Base-by-base conservation (phyloP, 1,139 yeast genomes). In the Pichia sp. region DNA sequence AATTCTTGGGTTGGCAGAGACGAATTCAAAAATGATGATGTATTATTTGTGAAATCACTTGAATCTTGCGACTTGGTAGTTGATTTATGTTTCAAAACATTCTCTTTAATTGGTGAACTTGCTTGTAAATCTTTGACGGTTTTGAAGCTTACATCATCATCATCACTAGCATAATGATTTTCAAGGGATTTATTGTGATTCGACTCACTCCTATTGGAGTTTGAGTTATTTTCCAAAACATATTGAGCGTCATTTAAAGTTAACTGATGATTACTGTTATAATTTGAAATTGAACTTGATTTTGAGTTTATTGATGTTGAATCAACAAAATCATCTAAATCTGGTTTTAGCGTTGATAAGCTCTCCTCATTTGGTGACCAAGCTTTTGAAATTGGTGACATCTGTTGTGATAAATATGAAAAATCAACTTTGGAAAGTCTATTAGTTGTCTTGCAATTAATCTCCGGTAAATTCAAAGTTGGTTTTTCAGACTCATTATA, bases 341-440 rank as follows among this genome's bases (percentile, higher is more conserved):
- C 42, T 42, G 50, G 16, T 19, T 52, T 34, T 33, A 47, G 44
- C 28, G 11, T n/a, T 29, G 19, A 28, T 11, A 50, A 38, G 47
- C 55, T 46, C n/a, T 44, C 43, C 13, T 51, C 48, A 13, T 25
- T 28, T 8, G 54, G 52, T 8, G 60, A 55, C 67, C 66, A 63
- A 4, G 62, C 57, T 6, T 64, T 64, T 9, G 67, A 64, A 59
- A 58, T 59, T 34, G 65, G 63, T 3, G 64, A 62, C 29, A 61
- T 42, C 44, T 60, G 60, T 5, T 61, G 57, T 3, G 58, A 45
- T 2, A 63, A 53, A 42, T 65, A 62, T 2, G 61, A 58, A 51
- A 60, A 65, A 44, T 64, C 67, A 19, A 53, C 56, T 44, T 55
- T 58, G 9, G 60, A 56, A 0, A 54, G 42, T 45, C 47, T 45